phyloP scores from a whole-genome alignment of 2,329 filamentous ascomycete genomes.

The Talaromyces piceae region DNA sequence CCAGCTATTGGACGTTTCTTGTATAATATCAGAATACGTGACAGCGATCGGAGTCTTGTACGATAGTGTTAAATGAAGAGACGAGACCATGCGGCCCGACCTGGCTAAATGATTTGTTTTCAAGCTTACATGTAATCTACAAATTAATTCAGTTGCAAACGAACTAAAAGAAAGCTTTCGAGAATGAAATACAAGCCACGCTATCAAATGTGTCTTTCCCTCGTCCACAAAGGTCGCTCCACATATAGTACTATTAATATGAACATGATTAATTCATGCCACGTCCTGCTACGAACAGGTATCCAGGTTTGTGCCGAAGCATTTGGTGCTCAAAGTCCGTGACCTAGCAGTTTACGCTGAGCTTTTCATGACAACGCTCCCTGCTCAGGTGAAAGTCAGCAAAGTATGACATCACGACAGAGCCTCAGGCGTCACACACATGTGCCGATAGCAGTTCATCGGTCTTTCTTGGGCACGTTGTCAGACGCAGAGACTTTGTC shows the following conservation, averaged over 20 bases:
- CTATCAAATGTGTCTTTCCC: background rate
- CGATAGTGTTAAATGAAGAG: background rate
- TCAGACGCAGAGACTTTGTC: slow-evolving; percentile 62
- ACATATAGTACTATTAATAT: background rate
- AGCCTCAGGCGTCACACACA: background rate
- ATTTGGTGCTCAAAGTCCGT: background rate
- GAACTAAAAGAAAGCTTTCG: too few species aligned
- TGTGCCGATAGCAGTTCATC: slow-evolving; percentile 28
- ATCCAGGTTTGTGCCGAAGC: background rate
- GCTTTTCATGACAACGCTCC: background rate
- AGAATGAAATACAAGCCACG: background rate
- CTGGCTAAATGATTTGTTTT: too few species aligned
- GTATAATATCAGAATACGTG: slow-evolving; percentile 45
- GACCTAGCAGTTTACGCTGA: background rate
- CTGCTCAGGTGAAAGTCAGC: background rate
- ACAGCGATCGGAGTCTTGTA: background rate
- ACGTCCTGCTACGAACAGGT: background rate
- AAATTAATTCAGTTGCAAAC: too few species aligned
- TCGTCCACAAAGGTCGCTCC: background rate
- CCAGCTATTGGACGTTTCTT: slow-evolving; percentile 96
- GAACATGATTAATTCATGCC: background rate
- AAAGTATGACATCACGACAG: background rate
- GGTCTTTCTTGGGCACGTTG: slow-evolving; percentile 48
- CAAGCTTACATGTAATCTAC: too few species aligned
- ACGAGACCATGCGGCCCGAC: background rate